Conservation (phyloP, 345 rosid species). For the Populus deltoides region DNA sequence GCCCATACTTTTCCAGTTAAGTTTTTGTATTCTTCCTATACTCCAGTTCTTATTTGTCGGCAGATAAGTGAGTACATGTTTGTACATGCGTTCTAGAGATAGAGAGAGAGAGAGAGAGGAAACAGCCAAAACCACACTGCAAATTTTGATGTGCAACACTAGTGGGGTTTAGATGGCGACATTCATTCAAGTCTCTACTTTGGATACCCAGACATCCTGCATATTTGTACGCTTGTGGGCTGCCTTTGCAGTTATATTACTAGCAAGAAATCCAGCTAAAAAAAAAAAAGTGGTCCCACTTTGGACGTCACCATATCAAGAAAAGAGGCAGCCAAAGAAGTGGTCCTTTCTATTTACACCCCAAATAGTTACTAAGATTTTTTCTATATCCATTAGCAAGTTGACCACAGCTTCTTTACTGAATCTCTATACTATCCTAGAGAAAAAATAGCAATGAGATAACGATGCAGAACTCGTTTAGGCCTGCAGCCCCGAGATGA, state of each 20-base stretch:
- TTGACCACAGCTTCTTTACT: not conserved
- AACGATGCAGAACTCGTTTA: not conserved
- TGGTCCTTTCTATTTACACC: constrained; percentile 21
- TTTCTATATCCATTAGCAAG: not conserved
- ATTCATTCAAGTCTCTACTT: constrained; percentile 24
- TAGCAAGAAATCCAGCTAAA: constrained; percentile 24
- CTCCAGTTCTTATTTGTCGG: not conserved
- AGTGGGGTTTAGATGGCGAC: not conserved
- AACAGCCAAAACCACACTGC: not conserved
- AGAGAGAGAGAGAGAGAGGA: not conserved
- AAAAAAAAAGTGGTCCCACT: constrained; percentile 11
- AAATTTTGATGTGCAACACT: not conserved
- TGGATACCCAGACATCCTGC: constrained; percentile 39
- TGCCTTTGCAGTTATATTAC: constrained; percentile 21
- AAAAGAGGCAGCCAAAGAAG: not conserved
- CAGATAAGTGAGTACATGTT: not conserved
- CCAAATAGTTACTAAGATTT: not conserved
- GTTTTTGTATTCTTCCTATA: not conserved
- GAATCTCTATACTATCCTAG: not conserved
- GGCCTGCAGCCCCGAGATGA: not conserved
- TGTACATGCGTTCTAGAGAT: not conserved
- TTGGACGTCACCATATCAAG: constrained; percentile 25
- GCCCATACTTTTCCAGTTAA: not conserved
- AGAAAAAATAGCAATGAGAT: not conserved
- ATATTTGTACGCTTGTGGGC: constrained; percentile 39